Evolutionary conservation across 108 stramenopile species (phyloP), one percentile per base, ranked within the genome.

Genomic region (Cyclotella kingstonii): DNA sequence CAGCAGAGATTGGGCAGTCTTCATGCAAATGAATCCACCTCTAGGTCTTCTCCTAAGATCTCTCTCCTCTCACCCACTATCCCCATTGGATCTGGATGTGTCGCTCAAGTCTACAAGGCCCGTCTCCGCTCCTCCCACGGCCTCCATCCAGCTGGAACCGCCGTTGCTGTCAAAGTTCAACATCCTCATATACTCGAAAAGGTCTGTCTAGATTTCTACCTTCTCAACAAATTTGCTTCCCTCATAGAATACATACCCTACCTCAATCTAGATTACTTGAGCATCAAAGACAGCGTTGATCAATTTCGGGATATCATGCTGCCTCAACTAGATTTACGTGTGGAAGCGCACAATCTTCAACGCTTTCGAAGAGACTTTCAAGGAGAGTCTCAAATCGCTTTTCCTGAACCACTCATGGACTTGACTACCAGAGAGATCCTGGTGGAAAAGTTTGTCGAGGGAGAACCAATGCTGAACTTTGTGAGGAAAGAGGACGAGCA

Each of bases 91-190:
- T 80, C 84, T 22, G 92, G 95, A 7, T 93, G 92, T 58, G 85
- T 96, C 12, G 95, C 91, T 3, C 95, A 96, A 77, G 88, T 93
- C 4, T 93, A 93, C 68, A 81, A 84, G 42, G 90, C 82, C 46
- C 63, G 45, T 34, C 55, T 72, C 5, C 31, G 56, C 8, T 23
- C 46, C 28, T 56, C 55, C 25, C 64, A 72, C 40, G 71, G 64
- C 5, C 38, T 62, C 0, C 83, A 79, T 62, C 84, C 86, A 21
- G 52, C 67, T 21, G 82, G 77, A 2, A 84, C 91, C 0, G 54
- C 77, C 25, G 61, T 95, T 18, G 94, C 94, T 39, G 72, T 95
- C 52, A 93, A 95, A 61, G 87, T 96, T 1, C 81, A 90, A 54
- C 95, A 96, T 78, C 95, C 95, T 2, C 64, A 77, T 17, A 91